These are phyloP conservation scores for Paramecium primaurelia DNA, from an alignment of 73 alveolate species.

Conservation along the genomic window DNA sequence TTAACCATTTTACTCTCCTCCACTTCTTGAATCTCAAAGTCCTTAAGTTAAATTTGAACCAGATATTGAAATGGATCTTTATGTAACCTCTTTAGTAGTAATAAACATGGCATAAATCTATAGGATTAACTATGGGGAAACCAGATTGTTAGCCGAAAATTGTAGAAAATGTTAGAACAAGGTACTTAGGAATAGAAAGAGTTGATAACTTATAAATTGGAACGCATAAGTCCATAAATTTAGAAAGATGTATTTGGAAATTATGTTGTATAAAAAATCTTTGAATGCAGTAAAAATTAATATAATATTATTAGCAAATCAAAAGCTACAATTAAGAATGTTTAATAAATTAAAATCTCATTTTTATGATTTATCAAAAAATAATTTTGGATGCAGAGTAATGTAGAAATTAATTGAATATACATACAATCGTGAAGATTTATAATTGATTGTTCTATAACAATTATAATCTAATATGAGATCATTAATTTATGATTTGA, in stretches of 20 bases:
- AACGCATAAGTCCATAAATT: background rate
- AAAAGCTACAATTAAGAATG: background rate
- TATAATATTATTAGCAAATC: background rate
- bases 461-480: background rate
- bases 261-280: background rate
- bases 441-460: background rate
- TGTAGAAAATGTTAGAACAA: background rate
- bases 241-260: conserved; percentile 29
- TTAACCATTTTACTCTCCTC: background rate
- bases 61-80: conserved; percentile 14
- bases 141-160: background rate
- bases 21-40: background rate
- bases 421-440: conserved; percentile 12
- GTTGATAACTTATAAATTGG: background rate
- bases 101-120: background rate
- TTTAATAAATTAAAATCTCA: background rate
- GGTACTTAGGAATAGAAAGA: background rate
- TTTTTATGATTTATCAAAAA: conserved; percentile 8
- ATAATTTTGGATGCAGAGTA: conserved; percentile 34
- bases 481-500: conserved; percentile 28
- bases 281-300: conserved; percentile 8
- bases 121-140: conserved; percentile 41
- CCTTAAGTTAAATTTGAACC: background rate
- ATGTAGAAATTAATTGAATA: conserved; percentile 15
- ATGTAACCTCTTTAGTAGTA: background rate